phyloP scores from a whole-genome alignment of 2,329 filamentous ascomycete genomes.

The Emmonsiellopsis sp. region DNA sequence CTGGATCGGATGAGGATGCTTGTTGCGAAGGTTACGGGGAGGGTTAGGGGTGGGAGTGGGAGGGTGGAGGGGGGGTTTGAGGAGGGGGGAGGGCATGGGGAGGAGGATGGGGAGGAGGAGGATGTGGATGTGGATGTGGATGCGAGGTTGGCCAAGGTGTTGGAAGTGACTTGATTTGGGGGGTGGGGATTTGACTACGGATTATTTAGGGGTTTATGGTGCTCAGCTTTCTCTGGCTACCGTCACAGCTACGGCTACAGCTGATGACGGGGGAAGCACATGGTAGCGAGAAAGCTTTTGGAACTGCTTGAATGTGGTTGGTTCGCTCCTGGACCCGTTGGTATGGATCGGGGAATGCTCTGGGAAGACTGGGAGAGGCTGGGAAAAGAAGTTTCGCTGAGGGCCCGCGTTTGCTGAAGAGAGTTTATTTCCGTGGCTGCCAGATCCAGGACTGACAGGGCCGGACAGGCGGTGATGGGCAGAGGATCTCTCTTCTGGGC shows the following conservation, averaged over 20 bases:
- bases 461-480: no score
- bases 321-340: not conserved
- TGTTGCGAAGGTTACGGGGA: slow-evolving; percentile 33
- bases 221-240: not conserved
- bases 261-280: no score
- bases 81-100: slow-evolving; percentile 14
- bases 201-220: not conserved
- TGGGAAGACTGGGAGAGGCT: no score
- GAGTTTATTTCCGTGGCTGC: no score
- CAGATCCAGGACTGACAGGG: no score
- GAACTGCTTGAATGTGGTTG: not conserved
- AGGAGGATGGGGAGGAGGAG: slow-evolving; percentile 10
- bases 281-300: not conserved
- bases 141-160: slow-evolving; percentile 16
- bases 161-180: slow-evolving; percentile 28
- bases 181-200: not conserved
- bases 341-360: not conserved
- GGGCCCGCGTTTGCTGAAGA: no score
- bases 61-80: slow-evolving; percentile 10
- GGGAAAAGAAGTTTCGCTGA: no score
- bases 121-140: slow-evolving; percentile 3
- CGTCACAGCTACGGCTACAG: no score
- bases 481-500: no score
- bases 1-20: slow-evolving; percentile 42
- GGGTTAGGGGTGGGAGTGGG: slow-evolving; percentile 17